Conservation (phyloP, 164 flowering plant species). For the Chimonanthus praecox region DNA sequence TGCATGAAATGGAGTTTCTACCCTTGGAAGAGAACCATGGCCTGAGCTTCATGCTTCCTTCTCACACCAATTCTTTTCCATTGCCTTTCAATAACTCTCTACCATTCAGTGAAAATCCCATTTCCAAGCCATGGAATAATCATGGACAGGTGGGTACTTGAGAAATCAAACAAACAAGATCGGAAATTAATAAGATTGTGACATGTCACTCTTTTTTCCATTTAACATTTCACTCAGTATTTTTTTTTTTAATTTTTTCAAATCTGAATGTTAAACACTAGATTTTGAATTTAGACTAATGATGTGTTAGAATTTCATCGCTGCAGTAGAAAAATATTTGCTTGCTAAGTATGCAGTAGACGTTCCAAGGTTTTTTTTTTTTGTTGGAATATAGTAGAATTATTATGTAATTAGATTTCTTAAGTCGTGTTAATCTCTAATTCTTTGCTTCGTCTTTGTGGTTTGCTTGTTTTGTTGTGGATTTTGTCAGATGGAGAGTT, state of each 20-base stretch:
- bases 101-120: conserved; percentile 25
- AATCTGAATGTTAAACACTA: no score
- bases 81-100: conserved; percentile 18
- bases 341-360: no score
- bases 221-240: no score
- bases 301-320: no score
- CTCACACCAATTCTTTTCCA: conserved; percentile 7
- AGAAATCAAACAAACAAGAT: neutral
- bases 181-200: neutral
- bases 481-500: conserved; percentile 24
- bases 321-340: no score
- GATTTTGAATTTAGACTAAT: no score
- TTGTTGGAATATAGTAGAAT: neutral
- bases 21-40: conserved; percentile 53
- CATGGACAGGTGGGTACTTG: conserved; percentile 24
- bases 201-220: neutral
- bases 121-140: conserved; percentile 29
- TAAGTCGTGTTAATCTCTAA: neutral
- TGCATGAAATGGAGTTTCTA: conserved; percentile 50
- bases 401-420: neutral
- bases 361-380: no score
- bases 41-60: conserved; percentile 39
- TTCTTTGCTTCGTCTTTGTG: neutral
- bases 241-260: no score
- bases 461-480: neutral